phyloP scores from a whole-genome alignment of 352 stramenopile genomes.

The Globisporangium nodosum region DNA sequence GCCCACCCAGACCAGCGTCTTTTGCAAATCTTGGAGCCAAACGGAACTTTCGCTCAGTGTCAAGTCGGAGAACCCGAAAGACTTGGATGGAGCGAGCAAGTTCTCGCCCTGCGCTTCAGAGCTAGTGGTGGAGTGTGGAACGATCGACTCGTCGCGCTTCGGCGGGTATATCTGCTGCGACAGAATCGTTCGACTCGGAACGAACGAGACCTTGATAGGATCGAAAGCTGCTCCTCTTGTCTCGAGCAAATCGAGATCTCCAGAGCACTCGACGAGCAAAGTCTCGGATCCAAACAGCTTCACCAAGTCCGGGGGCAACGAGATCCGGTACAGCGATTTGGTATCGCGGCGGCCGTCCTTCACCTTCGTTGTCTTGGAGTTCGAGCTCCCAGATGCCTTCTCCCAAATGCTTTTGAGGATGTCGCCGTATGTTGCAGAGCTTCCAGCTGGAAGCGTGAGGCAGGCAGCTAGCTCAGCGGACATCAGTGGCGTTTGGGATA shows the following conservation, averaged over 20 bases:
- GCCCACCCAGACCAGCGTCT: slow-evolving; percentile 49
- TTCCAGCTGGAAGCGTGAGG: slow-evolving; percentile 16
- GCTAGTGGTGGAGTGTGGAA: background rate
- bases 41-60: slow-evolving; percentile 21
- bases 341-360: slow-evolving; percentile 14
- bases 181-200: slow-evolving; percentile 38
- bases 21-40: slow-evolving; percentile 67
- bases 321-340: slow-evolving; percentile 27
- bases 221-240: slow-evolving; percentile 16
- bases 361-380: slow-evolving; percentile 29
- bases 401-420: slow-evolving; percentile 36
- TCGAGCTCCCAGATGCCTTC: slow-evolving; percentile 21
- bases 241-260: slow-evolving; percentile 2
- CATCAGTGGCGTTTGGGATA: slow-evolving; percentile 10
- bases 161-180: slow-evolving; percentile 54
- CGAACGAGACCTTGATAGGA: slow-evolving; percentile 25
- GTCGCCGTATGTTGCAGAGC: slow-evolving; percentile 22
- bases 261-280: slow-evolving; percentile 28
- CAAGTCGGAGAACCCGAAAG: slow-evolving; percentile 14
- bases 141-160: background rate
- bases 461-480: slow-evolving; percentile 30
- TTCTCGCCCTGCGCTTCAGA: background rate
- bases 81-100: background rate
- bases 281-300: slow-evolving; percentile 43
- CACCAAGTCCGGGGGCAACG: slow-evolving; percentile 34